Conservation (phyloP, 129 eudicot species). For the Saposhnikovia divaricata region DNA sequence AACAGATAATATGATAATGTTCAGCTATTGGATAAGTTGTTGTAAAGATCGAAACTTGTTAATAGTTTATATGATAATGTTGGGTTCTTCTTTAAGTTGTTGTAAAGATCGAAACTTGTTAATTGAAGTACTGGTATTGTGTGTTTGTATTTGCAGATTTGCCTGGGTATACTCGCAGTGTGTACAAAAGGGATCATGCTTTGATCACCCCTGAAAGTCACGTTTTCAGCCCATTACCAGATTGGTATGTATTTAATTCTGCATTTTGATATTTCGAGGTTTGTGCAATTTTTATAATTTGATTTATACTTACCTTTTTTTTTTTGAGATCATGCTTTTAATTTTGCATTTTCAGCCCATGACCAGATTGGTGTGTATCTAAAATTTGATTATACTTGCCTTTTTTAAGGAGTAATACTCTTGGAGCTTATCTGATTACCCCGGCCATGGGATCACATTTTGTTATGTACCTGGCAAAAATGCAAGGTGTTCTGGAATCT, state of each 20-base stretch:
- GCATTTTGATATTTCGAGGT: slow-evolving; percentile 8
- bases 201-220: slow-evolving; percentile 96
- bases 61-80: neutral
- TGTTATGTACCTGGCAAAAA: slow-evolving; percentile 91
- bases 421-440: slow-evolving; percentile 85
- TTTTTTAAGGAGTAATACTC: slow-evolving; percentile 50
- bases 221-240: slow-evolving; percentile 87
- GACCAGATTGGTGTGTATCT: too few relatives aligned
- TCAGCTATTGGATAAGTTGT: neutral
- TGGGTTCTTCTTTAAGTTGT: neutral
- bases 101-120: neutral
- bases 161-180: slow-evolving; percentile 95
- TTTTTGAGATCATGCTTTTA: too few relatives aligned
- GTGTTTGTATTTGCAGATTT: slow-evolving; percentile 46
- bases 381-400: neutral
- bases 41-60: neutral
- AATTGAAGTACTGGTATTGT: slow-evolving; percentile 9
- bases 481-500: slow-evolving; percentile 65
- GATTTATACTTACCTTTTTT: neutral
- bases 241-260: slow-evolving; percentile 44
- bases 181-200: slow-evolving; percentile 87
- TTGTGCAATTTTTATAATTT: neutral
- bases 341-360: too few relatives aligned
- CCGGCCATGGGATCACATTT: slow-evolving; percentile 91
- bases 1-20: neutral